Evolutionary conservation across 176 grass and related monocot genomes (phyloP).

Genomic region (Hordeum marinum): DNA sequence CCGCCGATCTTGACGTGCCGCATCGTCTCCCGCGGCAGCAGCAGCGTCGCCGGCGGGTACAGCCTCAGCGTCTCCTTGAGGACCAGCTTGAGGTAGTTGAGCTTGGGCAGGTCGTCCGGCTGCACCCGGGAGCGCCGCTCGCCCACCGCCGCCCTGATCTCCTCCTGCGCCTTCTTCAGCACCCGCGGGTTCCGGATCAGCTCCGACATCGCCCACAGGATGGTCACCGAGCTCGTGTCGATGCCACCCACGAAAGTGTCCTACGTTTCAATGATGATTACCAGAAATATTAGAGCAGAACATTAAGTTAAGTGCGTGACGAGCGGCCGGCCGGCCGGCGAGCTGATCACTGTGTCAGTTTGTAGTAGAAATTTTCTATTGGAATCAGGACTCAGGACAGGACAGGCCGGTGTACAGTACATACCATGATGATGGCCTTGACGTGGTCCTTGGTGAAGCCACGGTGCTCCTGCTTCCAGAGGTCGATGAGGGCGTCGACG

Average conservation of each 20-base stretch:
- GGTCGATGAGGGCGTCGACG: slow-evolving; percentile 5
- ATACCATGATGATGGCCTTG: slow-evolving; percentile 40
- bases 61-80: slow-evolving; percentile 83
- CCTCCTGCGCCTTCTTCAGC: slow-evolving; percentile 27
- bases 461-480: not conserved
- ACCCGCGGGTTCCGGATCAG: not conserved
- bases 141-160: slow-evolving; percentile 17
- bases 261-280: not conserved
- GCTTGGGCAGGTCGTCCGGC: not conserved
- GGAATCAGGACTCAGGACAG: not conserved
- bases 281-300: not conserved
- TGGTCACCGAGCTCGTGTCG: slow-evolving; percentile 18
- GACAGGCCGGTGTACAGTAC: not conserved
- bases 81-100: slow-evolving; percentile 51
- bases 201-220: slow-evolving; percentile 7
- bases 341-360: not conserved
- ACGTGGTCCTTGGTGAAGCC: slow-evolving; percentile 31
- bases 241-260: slow-evolving; percentile 19
- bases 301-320: not conserved
- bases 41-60: slow-evolving; percentile 81
- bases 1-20: not conserved
- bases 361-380: not conserved
- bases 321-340: too few species aligned
- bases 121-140: not conserved
- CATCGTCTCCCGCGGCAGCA: slow-evolving; percentile 33